Conservation (phyloP, 345 rosid genomes). For the Arabidopsis thaliana region DNA sequence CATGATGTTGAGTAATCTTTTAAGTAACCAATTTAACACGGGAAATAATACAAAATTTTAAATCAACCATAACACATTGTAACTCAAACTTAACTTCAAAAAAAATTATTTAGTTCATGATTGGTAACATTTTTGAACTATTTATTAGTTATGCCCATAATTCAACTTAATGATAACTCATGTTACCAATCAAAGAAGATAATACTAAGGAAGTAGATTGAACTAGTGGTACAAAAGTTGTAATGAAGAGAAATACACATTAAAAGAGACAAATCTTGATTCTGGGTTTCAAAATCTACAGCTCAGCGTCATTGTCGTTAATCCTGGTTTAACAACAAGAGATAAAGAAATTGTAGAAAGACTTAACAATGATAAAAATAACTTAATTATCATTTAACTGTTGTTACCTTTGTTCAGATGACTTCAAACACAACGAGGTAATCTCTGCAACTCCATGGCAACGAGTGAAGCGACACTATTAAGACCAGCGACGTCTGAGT, state of each 20-base stretch:
- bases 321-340: constrained; percentile 26
- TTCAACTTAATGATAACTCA: no score
- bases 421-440: constrained; percentile 55
- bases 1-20: no score
- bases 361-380: background rate
- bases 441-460: constrained; percentile 69
- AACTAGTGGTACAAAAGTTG: constrained; percentile 4
- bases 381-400: background rate
- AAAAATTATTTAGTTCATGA: no score
- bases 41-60: no score
- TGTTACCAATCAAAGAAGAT: background rate
- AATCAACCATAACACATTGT: no score
- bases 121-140: no score
- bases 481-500: constrained; percentile 57
- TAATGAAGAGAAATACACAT: constrained; percentile 27
- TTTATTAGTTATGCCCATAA: no score
- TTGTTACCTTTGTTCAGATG: constrained; percentile 25
- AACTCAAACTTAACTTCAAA: no score
- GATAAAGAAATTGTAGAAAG: background rate
- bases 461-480: constrained; percentile 64
- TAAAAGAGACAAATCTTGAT: constrained; percentile 8
- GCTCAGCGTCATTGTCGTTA: constrained; percentile 5
- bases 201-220: background rate
- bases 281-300: constrained; percentile 8
- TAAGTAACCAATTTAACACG: no score